Evolutionary conservation across 306 rosid species (phyloP), one percentile per base, ranked within the genome.

Genomic region (Morella rubra): DNA sequence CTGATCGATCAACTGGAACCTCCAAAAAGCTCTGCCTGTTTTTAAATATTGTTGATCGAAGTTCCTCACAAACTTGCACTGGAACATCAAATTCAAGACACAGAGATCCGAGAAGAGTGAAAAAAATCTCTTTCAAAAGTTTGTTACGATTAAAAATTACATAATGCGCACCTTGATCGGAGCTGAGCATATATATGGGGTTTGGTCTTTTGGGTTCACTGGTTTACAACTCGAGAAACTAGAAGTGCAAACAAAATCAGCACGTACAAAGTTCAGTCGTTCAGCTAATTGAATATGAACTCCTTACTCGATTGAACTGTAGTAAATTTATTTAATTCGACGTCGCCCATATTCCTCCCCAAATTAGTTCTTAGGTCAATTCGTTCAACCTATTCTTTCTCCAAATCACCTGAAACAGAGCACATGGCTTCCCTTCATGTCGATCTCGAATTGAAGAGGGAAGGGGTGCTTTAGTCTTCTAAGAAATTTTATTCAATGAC

Each of bases 131-230:
- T 50, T 27, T 22, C 32, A 22, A 50, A 71, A 71, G 27, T 24
- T 24, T 24, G 27, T 24, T 24, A 24, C 0, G 41, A 19, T 24
- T 45, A 2, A 20, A 3, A n/a, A 22, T 47, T 49, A 0, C 7
- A 41, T 32, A 8, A 45, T 27, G 55, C 14, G 16, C 7, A 78
- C 88, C 84, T 84, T 86, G 42, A 81, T 84, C 1, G 90, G 90
- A 73, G 88, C 76, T 44, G 88, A 73, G 82, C 90, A 86, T 60
- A 86, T 74, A 44, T 72, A 70, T 65, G 90, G 90, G 72, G 81
- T 70, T 50, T 71, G 22, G n/a, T 79, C 76, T 54, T 9, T 66
- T 7, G 37, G 16, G 42, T 15, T 77, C 46, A 4, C 12, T 60
- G 22, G 56, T 14, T 47, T 84, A 81, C 90, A 84, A 44, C 62